phyloP scores from a whole-genome alignment of 2,329 filamentous ascomycete species.

The Pseudogymnoascus sp. region DNA sequence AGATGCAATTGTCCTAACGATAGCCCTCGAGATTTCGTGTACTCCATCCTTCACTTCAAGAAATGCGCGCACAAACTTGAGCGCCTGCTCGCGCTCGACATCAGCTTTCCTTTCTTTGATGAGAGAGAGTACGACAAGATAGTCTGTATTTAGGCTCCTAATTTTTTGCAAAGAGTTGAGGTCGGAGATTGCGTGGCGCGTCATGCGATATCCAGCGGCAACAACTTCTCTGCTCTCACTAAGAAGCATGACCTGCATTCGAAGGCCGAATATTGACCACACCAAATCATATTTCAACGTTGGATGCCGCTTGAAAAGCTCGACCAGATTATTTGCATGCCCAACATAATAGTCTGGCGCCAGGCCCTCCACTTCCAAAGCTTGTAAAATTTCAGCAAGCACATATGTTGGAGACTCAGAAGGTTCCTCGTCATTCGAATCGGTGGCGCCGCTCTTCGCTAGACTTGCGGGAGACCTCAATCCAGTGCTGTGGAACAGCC shows the following conservation, averaged over 20 bases:
- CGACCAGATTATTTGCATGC: slow-evolving; percentile 84
- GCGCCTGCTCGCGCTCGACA: slow-evolving; percentile 89
- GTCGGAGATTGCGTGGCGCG: slow-evolving; percentile 90
- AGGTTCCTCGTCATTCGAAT: slow-evolving; percentile 57
- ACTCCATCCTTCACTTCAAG: slow-evolving; percentile 91
- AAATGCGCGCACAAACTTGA: slow-evolving; percentile 94
- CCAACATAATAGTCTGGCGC: slow-evolving; percentile 91
- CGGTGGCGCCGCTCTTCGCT: slow-evolving; percentile 44
- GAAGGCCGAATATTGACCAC: slow-evolving; percentile 88
- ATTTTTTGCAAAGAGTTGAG: slow-evolving; percentile 82
- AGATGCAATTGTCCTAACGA: slow-evolving; percentile 82
- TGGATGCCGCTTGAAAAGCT: slow-evolving; percentile 87
- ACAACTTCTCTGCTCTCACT: slow-evolving; percentile 95
- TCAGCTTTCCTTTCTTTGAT: slow-evolving; percentile 96
- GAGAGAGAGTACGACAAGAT: slow-evolving; percentile 80
- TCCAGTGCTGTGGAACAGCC: slow-evolving; percentile 36
- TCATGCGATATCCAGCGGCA: slow-evolving; percentile 86
- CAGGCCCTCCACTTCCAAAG: slow-evolving; percentile 80
- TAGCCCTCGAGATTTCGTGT: slow-evolving; percentile 73
- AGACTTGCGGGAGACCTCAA: slow-evolving; percentile 50
- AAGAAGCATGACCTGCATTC: slow-evolving; percentile 91
- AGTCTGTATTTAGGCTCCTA: slow-evolving; percentile 79
- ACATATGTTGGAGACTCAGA: slow-evolving; percentile 86
- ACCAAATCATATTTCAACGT: slow-evolving; percentile 93
- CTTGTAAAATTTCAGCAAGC: slow-evolving; percentile 81